A percentile compares a stretch with the other conserved stretches of the same genome.
Evolutionary conservation across 2,329 filamentous ascomycete genomes (phyloP).

Genomic region (Nemania sp.): DNA sequence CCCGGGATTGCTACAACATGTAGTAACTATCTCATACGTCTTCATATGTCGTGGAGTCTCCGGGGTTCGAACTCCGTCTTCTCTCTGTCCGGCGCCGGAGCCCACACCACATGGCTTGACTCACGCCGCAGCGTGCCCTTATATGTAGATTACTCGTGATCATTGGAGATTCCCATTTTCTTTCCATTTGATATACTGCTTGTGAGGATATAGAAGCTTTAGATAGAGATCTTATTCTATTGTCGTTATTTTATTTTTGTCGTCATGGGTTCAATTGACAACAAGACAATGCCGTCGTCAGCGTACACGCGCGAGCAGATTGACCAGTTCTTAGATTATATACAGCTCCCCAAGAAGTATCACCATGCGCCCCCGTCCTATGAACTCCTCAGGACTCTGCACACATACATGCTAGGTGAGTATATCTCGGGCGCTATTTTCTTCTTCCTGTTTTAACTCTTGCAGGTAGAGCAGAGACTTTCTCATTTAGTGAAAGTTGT

Average conservation of each 20-base stretch:
- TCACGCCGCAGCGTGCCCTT: constrained; percentile 1
- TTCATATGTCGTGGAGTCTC: too few relatives aligned
- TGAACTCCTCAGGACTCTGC: constrained; percentile 35
- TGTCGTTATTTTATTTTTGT: too few relatives aligned
- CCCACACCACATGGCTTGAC: constrained; percentile 19
- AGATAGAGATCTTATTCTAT: background rate
- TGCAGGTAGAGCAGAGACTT: too few relatives aligned
- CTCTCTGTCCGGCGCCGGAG: constrained; percentile 29
- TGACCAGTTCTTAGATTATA: constrained; percentile 39
- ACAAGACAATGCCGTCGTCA: constrained; percentile 29
- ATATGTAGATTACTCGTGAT: background rate
- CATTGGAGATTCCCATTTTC: background rate
- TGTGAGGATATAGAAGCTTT: background rate
- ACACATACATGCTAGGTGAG: constrained; percentile 35
- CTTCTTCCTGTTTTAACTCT: too few relatives aligned
- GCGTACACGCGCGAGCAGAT: constrained; percentile 38
- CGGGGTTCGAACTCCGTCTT: constrained; percentile 11
- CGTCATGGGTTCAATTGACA: too few relatives aligned
- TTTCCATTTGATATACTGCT: background rate
- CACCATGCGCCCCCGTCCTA: constrained; percentile 38
- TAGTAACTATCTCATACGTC: background rate
- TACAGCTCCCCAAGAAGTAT: constrained; percentile 36
- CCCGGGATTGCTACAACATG: too few relatives aligned
- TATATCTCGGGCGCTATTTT: too few relatives aligned
- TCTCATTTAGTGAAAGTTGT: too few relatives aligned